Evolutionary conservation across 208 protist genomes (phyloP), one percentile per base, ranked within the genome.

Genomic region (Leishmania arabica): DNA sequence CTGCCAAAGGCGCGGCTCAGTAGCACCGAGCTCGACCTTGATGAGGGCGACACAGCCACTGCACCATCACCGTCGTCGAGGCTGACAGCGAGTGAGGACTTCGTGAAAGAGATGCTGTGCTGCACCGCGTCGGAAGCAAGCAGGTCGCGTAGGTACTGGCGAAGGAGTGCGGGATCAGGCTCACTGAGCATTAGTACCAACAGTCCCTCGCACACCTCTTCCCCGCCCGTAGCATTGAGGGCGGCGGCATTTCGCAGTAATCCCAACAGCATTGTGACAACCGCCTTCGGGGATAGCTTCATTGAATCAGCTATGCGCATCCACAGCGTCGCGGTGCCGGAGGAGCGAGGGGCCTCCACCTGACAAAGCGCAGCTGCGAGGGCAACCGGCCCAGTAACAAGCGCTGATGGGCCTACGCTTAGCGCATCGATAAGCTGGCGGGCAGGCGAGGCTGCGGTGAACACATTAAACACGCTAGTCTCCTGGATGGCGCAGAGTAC

Each of bases 281-380:
- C 45, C 15, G 27, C n/a, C 64, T 51, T 49, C 4, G 60, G 49
- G 9, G 60, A 49, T 45, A 79, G 31, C 58, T 53, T n/a, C 76
- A 69, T 79, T 40, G 76, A 51, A 27, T 56, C 45, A 3, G 64
- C 76, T 42, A 71, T 34, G 76, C 11, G 60, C 62, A 40, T 19
- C 60, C 76, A 79, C 62, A 79, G 15, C 47, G 47, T 79, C 5
- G 5, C 11, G 34, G 45, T 27, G 47, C 17, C 42, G 42, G 34
- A 70, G 37, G 60, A 6, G 42, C 42, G n/a, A 40, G 75, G 37
- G 24, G 45, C 64, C n/a, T 69, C 60, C 34, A 72, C 17, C 60
- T 79, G 76, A n/a, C 62, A 53, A 49, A 79, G 64, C 9, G 64
- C 76, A 27, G 45, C 64, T 37, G 76, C 76, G 58, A 79, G 64